Evolutionary conservation across 23 red algal species (phyloP), one percentile per base, ranked within the genome.

Genomic region (Gracilaria domingensis): DNA sequence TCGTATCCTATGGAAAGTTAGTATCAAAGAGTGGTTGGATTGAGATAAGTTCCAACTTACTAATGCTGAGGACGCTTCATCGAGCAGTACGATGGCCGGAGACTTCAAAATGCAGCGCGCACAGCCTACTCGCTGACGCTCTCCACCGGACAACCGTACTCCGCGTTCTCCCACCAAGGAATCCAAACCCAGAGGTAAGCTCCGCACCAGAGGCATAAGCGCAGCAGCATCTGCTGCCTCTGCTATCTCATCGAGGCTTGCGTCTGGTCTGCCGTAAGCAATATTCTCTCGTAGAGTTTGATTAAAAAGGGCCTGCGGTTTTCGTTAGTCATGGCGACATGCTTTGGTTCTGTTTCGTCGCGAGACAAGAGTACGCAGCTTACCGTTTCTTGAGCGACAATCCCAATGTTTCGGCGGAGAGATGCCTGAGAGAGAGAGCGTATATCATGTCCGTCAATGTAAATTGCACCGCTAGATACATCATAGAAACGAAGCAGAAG

Each of bases 401-500:
- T 61, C 77, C 66, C 88, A 30, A 96, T 82, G 71, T 70, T 48
- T 7, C 40, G 39, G 11, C 94, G 88, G 6, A 96, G 50, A 70
- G 73, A 49, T 56, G 49, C 62, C 39, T 65, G 70, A 6, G 40
- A 24, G 20, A 71, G 36, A n/a, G 26, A 45, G 18, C 60, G 80
- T 62, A 93, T 80, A 66, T 82, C 78, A 12, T 26, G 37, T 28
- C 88, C 94, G 49, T 76, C 82, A 56, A 98, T 82, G 29, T n/a
- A 29, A 28, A 95, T 84, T 42, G 53, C 70, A 47, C 96, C 96
- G 24, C 34, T n/a, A 33, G 45, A 56, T 20, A 87, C 80, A 69
- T 98, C 96, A 81, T 98, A 95, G 72, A 98, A 95, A 20, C 96
- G 90, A 87, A 84, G 88, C 83, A 81, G 83, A 91, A 51, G 86